Percentiles rank a stretch among this genome's conserved stretches.
Conservation (phyloP, 768 basidiomycete species). For the Auriscalpium vulgare region DNA sequence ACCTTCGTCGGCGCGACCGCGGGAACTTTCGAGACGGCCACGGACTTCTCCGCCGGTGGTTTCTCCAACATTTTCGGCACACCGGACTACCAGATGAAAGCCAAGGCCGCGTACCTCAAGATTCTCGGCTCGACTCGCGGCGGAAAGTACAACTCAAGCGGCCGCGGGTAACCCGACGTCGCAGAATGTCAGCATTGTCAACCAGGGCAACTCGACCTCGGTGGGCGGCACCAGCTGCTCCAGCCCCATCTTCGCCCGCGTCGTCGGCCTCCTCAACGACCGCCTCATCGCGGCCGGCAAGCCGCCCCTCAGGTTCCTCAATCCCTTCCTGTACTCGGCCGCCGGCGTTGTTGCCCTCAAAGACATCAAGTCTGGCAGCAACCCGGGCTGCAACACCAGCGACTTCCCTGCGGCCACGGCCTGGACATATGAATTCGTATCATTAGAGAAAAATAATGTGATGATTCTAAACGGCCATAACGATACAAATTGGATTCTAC, state of each 20-base stretch:
- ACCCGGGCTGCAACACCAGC: conserved; percentile 21
- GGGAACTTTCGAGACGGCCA: conserved; percentile 9
- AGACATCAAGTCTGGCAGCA: conserved; percentile 22
- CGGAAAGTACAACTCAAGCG: conserved; percentile 11
- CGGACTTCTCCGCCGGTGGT: conserved; percentile 16
- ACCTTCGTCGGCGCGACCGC: conserved; percentile 21
- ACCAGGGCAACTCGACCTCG: neutral
- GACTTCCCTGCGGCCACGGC: conserved; percentile 20
- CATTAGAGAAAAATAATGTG: too few species aligned
- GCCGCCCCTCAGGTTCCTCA: conserved; percentile 22
- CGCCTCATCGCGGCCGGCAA: conserved; percentile 18
- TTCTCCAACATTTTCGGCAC: conserved; percentile 20
- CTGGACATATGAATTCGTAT: too few species aligned
- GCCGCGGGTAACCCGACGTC: conserved; percentile 17
- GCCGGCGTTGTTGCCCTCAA: conserved; percentile 16
- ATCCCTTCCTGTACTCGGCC: conserved; percentile 20
- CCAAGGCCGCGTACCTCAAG: conserved; percentile 7
- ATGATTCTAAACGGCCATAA: conserved; percentile 2
- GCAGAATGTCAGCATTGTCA: conserved; percentile 8
- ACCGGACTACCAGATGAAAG: conserved; percentile 10
- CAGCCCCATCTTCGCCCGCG: conserved; percentile 19
- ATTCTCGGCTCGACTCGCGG: conserved; percentile 8
- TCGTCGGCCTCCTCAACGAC: conserved; percentile 24
- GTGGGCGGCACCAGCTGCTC: conserved; percentile 17
- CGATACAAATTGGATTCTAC: neutral